Conservation (phyloP, 1,284 basidiomycete genomes). For the Malassezia yamatoensis region DNA sequence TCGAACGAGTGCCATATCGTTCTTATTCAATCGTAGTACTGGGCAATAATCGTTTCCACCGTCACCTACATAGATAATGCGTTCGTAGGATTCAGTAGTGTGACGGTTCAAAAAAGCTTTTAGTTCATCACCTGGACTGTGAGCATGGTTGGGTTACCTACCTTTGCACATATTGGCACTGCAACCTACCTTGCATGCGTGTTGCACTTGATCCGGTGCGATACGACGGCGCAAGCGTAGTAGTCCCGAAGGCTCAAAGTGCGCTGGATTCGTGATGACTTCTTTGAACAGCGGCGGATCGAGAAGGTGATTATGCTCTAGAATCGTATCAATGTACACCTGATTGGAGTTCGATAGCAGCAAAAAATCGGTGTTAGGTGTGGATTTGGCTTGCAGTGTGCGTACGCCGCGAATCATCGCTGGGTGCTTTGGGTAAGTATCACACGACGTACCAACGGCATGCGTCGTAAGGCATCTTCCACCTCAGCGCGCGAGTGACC, state of each 20-base stretch:
- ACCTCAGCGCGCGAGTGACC: constrained; percentile 62
- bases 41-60: constrained; percentile 94
- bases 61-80: constrained; percentile 83
- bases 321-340: constrained; percentile 73
- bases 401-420: constrained; percentile 85
- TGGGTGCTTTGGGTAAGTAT: constrained; percentile 61
- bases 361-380: constrained; percentile 65
- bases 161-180: constrained; percentile 98
- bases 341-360: constrained; percentile 89
- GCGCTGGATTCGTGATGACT: constrained; percentile 84
- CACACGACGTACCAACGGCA: constrained; percentile 67
- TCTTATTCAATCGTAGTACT: constrained; percentile 58
- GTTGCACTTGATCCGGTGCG: constrained; percentile 60
- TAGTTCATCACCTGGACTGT: constrained; percentile 66
- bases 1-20: constrained; percentile 42
- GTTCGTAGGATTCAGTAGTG: constrained; percentile 60
- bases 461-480: constrained; percentile 62
- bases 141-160: constrained; percentile 28
- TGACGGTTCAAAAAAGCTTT: constrained; percentile 66
- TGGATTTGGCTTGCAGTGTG: constrained; percentile 50
- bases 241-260: constrained; percentile 64
- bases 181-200: constrained; percentile 77
- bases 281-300: constrained; percentile 59
- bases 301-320: constrained; percentile 15
- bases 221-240: constrained; percentile 69